Base-by-base conservation (phyloP, 106 monocot genomes). In the Cymbidium sinense region DNA sequence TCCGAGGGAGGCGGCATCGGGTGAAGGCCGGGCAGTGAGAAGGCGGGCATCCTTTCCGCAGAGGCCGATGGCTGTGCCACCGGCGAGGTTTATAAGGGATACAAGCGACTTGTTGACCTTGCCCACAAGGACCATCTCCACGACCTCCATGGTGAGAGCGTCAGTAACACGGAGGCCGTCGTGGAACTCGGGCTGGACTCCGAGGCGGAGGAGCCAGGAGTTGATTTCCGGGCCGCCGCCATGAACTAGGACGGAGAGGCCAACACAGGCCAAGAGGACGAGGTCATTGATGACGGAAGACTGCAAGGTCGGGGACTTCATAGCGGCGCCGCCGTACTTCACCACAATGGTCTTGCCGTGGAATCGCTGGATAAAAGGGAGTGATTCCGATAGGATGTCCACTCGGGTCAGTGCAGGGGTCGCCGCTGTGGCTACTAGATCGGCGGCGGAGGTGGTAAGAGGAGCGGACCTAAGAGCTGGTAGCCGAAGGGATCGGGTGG, bases 211-310 rank as follows among this genome's bases (percentile, higher is more conserved):
- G 76, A 98, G 88, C 92, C 85, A 87, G 27, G 84, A 76, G 79
- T 98, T 98, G 78, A 98, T 94, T 85, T 98, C 98, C 31, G 98
- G 96, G 19, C 91, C 90, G 8, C 92, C 98, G 30, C 94, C 94
- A 73, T 98, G 98, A 79, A 98, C 90, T 54, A 98, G 87, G 71
- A 98, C 87, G 54, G 86, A 81, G 78, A 96, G 86, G 27, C 93
- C 92, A 58, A 94, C 98, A 86, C 94, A 98, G 52, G 94, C 82
- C 51, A 98, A 86, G 50, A 94, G 90, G 70, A 94, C 98, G 58
- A 98, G 85, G 83, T 98, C 98, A 47, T 83, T 92, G 47, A 92
- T 82, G 61, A 94, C 90, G 41, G 88, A 94, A 19, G 80, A 64
- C 79, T 86, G 89, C 76, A 96, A 80, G 9, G 75, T 80, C 3